Percentiles rank a stretch among this genome's conserved stretches.
These are phyloP conservation scores for Solidago caesia DNA, from an alignment of 129 eudicot species.

Conservation along the genomic window DNA sequence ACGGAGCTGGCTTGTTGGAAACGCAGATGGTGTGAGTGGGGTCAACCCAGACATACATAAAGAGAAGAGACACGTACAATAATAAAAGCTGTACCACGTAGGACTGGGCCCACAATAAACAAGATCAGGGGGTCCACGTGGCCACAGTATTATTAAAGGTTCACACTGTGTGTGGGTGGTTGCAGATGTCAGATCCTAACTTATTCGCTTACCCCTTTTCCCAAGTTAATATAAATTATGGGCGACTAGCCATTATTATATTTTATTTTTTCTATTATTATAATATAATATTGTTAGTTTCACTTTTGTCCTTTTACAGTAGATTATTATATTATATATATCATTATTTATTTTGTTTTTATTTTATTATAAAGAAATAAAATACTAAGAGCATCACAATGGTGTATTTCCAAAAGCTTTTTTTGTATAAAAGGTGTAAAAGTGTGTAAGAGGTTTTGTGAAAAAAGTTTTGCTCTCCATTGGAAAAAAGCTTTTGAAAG, in stretches of 20 bases:
- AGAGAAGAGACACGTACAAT: constrained; percentile 34
- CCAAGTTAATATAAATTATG: constrained; percentile 25
- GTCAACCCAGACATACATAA: constrained; percentile 22
- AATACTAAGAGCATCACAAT: too few relatives aligned
- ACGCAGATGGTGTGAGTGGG: constrained; percentile 27
- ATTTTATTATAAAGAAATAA: not conserved
- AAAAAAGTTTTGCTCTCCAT: too few relatives aligned
- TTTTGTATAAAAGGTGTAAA: too few relatives aligned
- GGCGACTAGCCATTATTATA: constrained; percentile 12
- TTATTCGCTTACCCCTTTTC: constrained; percentile 30
- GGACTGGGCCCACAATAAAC: constrained; percentile 2
- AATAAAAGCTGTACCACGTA: constrained; percentile 23
- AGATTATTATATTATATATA: not conserved
- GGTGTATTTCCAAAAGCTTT: too few relatives aligned
- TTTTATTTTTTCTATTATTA: not conserved
- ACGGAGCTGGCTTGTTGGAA: constrained; percentile 41
- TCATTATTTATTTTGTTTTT: not conserved
- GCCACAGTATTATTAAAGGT: constrained; percentile 18
- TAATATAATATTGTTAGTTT: not conserved
- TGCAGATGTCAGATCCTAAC: constrained; percentile 38
- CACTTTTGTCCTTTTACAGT: constrained; percentile 14
- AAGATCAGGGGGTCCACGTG: constrained; percentile 24
- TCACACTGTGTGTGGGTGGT: constrained; percentile 13
- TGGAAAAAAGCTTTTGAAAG: too few relatives aligned
- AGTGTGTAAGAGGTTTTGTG: too few relatives aligned